These are phyloP conservation scores for Trichoderma citrinoviride DNA, from an alignment of 2,329 filamentous ascomycete species.

Conservation along the genomic window DNA sequence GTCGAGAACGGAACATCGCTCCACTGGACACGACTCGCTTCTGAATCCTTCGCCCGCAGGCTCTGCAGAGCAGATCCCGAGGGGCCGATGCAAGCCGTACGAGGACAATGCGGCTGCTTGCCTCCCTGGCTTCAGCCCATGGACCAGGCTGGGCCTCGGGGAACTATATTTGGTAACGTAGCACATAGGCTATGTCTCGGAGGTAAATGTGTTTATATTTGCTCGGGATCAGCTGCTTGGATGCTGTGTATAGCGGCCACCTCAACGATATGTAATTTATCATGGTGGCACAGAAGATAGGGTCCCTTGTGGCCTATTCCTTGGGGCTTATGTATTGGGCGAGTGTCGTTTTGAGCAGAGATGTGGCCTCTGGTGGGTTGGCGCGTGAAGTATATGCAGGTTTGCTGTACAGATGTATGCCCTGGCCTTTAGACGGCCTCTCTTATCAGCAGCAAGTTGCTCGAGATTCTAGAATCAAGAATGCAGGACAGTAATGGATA, in stretches of 20 bases:
- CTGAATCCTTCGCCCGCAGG: background rate
- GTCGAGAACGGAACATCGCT: slow-evolving; percentile 4
- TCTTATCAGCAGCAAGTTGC: too few species aligned
- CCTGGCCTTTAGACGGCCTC: too few species aligned
- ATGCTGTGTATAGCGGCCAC: background rate
- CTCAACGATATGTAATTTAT: too few species aligned
- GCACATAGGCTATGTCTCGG: background rate
- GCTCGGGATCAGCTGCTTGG: background rate
- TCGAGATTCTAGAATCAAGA: too few species aligned
- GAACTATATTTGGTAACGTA: background rate
- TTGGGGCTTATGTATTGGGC: background rate
- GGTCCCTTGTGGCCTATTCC: background rate
- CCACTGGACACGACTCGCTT: slow-evolving; percentile 1
- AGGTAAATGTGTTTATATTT: background rate
- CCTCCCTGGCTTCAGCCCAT: background rate
- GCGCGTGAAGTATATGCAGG: background rate
- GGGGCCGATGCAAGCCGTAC: too few species aligned
- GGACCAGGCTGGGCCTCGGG: background rate
- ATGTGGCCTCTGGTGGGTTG: background rate
- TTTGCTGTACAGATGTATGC: background rate
- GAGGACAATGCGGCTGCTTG: background rate
- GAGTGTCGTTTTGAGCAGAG: background rate
- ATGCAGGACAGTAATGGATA: too few species aligned
- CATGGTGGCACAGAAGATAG: too few species aligned
- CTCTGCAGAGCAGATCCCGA: too few species aligned